Base-by-base conservation (phyloP, 768 basidiomycete species). In the Serendipita sp. region DNA sequence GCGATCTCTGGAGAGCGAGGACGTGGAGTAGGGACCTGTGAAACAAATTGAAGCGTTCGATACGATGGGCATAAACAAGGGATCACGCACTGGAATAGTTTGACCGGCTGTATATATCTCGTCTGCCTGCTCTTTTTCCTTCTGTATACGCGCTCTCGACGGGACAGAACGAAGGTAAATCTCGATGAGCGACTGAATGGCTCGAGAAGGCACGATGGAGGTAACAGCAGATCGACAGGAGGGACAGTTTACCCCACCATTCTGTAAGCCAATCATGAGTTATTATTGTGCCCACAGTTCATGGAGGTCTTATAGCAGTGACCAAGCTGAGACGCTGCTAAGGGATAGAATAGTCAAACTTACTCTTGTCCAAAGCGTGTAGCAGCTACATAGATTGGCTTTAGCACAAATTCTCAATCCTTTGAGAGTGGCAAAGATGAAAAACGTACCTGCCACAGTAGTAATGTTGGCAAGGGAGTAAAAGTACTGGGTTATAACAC, bases 391-490 rank as follows among this genome's bases (percentile, higher is more conserved):
- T 43, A 44, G 29, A 29, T 40, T 48, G 45, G 1, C 27, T 33
- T 44, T 27, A 50, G 46, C n/a, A 5, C n/a, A 33, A 40, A 40
- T 46, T 2, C 15, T 40, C 23, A 48, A 18, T 63, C 11, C 10
- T 11, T 18, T 36, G 31, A 1, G 44, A n/a, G 44, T 44, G 11
- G 46, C 43, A 37, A 0, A 62, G 55, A 15, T 36, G 13, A 36
- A 1, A 53, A 58, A 68, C 75, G 65, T 73, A 89, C 88, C 89
- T 90, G 73, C 90, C 90, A 70, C 90, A 92, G 71, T 91, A 91
- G 78, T 87, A 90, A 77, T 92, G 90, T 69, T 91, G 87, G 72
- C 90, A 92, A 34, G 90, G 90, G 40, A 80, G 78, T 62, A 92
- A 87, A 33, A 90, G 76, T 15, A 92, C 89, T 2, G 90, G 90